Percentiles rank a stretch among this genome's conserved stretches.
Conservation (phyloP, 1,284 basidiomycete species). For the Lentinus polychrous region DNA sequence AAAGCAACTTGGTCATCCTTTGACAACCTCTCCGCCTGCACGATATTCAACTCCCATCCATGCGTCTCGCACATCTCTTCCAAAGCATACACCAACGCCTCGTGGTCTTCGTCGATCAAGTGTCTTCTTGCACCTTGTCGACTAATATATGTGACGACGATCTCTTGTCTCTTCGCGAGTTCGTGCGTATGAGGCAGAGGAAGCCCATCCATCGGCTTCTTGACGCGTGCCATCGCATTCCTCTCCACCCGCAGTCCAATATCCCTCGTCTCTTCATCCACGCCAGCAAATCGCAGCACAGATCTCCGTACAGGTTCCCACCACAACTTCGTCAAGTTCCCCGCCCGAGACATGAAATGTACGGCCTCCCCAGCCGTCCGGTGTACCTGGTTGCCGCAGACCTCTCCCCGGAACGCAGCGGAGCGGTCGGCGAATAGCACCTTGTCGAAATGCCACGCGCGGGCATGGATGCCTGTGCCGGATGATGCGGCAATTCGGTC, state of each 20-base stretch:
- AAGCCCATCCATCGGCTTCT: slow-evolving; percentile 6
- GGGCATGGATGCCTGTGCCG: slow-evolving; percentile 30
- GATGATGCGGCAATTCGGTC: slow-evolving; percentile 48
- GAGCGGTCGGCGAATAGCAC: slow-evolving; percentile 67
- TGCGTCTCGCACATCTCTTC: slow-evolving; percentile 45
- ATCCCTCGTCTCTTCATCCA: slow-evolving; percentile 23
- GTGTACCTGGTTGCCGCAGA: slow-evolving; percentile 57
- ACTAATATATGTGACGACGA: slow-evolving; percentile 73
- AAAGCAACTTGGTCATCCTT: slow-evolving; percentile 68
- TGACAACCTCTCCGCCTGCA: slow-evolving; percentile 58
- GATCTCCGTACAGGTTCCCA: slow-evolving; percentile 62
- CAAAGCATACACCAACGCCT: slow-evolving; percentile 48
- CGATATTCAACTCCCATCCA: slow-evolving; percentile 57
- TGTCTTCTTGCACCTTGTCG: slow-evolving; percentile 54
- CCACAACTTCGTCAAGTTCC: slow-evolving; percentile 41
- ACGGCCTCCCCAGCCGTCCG: slow-evolving; percentile 63
- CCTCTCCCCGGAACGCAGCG: slow-evolving; percentile 60
- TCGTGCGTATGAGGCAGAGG: slow-evolving; percentile 5
- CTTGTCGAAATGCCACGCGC: slow-evolving; percentile 51
- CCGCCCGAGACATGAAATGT: slow-evolving; percentile 38
- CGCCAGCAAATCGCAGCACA: slow-evolving; percentile 58
- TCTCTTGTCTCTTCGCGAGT: slow-evolving; percentile 19
- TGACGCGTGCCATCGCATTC: slow-evolving; percentile 10
- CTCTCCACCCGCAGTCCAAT: slow-evolving; percentile 20
- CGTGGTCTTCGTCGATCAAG: slow-evolving; percentile 55